Evolutionary conservation across 495 filamentous ascomycete species (phyloP), one percentile per base, ranked within the genome.

Genomic region (Tuber aestivum): DNA sequence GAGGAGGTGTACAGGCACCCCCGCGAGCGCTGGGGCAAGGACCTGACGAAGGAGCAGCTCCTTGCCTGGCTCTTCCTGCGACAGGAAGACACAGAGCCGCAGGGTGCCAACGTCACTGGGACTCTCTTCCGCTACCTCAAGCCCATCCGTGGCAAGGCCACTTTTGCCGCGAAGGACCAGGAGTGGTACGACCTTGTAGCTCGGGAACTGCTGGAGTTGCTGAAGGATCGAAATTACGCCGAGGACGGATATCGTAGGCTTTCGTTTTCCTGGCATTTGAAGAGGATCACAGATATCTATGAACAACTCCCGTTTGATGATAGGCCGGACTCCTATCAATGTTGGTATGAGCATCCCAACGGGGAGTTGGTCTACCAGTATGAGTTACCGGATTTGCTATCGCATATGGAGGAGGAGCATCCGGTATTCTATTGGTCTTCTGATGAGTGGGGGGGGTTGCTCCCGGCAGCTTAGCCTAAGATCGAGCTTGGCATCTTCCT

Each of bases 11-110:
- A 2, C 14, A 65, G 70, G 71, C 18, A 76, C 32, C 32, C 61
- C 38, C 23, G 68, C 37, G 72, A 74, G 38, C 32, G 73, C 41
- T 68, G 61, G 56, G 23, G 40, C 35, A 75, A 41, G 50, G 73
- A n/a, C 21, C 65, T 44, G 65, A 72, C 23, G 38, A 40, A 71
- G 27, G 61, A 75, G 50, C 21, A 45, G n/a, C 21, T 68, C 7
- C 68, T 27, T 16, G n/a, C 27, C 10, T 71, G n/a, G 21, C 38
- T 73, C 23, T 61, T 61, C 50, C n/a, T 61, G 50, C 50, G 50
- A 61, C 50, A 61, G 50, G 50, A 61, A 27, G 50, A 61, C 12
- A 10, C 7, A 3, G 50, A 61, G 3, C 50, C 50, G 50, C 23
- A 61, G 50, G n/a, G 5, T 14, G n/a, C 50, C 50, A 14, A 27